A percentile compares a stretch with the other conserved stretches of the same genome.
Conservation (phyloP, 2,329 filamentous ascomycete species). For the Clonostachys rhizophaga region DNA sequence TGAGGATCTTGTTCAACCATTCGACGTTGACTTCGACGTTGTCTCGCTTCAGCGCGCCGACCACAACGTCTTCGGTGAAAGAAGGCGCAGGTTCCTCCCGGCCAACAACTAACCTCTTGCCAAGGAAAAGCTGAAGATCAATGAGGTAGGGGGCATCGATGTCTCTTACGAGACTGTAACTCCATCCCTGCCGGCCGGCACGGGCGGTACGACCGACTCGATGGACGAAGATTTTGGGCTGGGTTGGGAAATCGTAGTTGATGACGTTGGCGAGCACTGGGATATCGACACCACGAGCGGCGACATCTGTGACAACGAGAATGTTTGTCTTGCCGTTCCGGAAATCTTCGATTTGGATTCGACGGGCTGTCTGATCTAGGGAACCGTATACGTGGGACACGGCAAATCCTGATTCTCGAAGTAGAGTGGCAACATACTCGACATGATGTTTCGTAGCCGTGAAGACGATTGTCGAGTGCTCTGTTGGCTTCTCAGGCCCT, state of each 20-base stretch:
- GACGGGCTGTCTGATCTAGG: conserved; percentile 87
- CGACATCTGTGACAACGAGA: conserved; percentile 92
- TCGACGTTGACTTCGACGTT: conserved; percentile 73
- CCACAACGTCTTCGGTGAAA: conserved; percentile 77
- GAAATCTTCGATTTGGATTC: conserved; percentile 89
- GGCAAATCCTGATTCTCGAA: conserved; percentile 77
- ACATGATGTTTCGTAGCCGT: conserved; percentile 96
- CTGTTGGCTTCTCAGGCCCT: conserved; percentile 62
- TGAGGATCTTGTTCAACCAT: conserved; percentile 74
- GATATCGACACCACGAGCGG: conserved; percentile 96
- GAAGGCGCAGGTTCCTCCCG: conserved; percentile 59
- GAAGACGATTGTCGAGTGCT: conserved; percentile 93
- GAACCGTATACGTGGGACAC: conserved; percentile 95
- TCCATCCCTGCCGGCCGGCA: conserved; percentile 90
- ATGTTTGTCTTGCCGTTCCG: conserved; percentile 81
- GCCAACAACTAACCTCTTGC: conserved; percentile 76
- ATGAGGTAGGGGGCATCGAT: conserved; percentile 87
- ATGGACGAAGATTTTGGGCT: conserved; percentile 95
- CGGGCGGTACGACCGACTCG: conserved; percentile 92
- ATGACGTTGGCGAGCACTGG: conserved; percentile 94
- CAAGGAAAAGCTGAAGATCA: conserved; percentile 90
- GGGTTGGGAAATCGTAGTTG: conserved; percentile 97
- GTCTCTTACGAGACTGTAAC: conserved; percentile 86
- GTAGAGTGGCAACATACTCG: conserved; percentile 80
- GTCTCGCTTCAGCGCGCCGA: conserved; percentile 71